Conservation (phyloP, 139 green algal genomes). For the Prasinococcaceae sp. region DNA sequence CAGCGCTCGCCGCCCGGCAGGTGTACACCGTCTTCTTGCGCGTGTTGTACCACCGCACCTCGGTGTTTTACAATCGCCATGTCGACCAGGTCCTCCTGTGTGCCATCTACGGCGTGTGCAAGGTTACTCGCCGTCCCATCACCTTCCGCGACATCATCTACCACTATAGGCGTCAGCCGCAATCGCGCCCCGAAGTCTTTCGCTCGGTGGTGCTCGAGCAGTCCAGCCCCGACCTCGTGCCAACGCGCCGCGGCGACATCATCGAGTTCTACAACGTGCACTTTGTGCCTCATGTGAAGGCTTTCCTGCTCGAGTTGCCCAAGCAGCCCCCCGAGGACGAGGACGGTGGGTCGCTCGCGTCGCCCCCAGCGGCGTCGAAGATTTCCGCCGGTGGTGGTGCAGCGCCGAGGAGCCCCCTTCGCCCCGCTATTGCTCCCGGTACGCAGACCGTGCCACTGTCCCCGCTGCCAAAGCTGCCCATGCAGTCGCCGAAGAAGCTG, state of each 20-base stretch:
- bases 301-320: conserved; percentile 18
- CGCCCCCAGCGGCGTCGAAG: too few relatives aligned
- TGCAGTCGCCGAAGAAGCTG: too few relatives aligned
- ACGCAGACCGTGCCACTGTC: too few relatives aligned
- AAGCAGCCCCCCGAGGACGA: not conserved
- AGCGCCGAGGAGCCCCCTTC: not conserved
- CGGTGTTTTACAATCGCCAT: conserved; percentile 76
- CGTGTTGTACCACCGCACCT: conserved; percentile 51
- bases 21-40: conserved; percentile 45
- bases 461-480: too few relatives aligned
- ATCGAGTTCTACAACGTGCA: conserved; percentile 83
- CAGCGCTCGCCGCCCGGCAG: conserved; percentile 15
- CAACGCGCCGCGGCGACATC: conserved; percentile 48
- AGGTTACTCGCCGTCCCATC: conserved; percentile 40
- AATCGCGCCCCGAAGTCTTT: conserved; percentile 49
- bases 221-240: conserved; percentile 14
- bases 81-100: conserved; percentile 77
- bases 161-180: conserved; percentile 62
- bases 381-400: not conserved
- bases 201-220: conserved; percentile 51
- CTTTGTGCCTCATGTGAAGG: conserved; percentile 46
- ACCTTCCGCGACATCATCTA: conserved; percentile 73
- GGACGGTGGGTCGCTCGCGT: not conserved
- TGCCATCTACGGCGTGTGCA: conserved; percentile 77
- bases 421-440: not conserved